Evolutionary conservation across 352 stramenopile genomes (phyloP), one percentile per base, ranked within the genome.

Genomic region (Phytophthora aleatoria): DNA sequence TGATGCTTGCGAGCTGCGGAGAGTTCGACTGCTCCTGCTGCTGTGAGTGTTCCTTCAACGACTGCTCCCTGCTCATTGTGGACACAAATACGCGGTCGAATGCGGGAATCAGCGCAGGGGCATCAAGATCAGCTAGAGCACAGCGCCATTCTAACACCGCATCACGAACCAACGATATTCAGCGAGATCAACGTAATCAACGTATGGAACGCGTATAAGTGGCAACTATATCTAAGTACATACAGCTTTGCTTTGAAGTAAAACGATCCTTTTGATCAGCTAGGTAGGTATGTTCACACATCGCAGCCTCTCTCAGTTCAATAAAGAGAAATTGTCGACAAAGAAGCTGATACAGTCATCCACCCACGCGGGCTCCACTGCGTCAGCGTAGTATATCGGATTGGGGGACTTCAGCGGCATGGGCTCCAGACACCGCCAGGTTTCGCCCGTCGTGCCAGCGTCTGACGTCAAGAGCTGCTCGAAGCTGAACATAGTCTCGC

Each of bases 281-380:
- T 41, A 4, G 35, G 3, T 12, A n/a, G 5, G 35, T 20, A 31
- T 16, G 13, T 53, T 15, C 35, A 16, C 49, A 42, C 45, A 39
- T 3, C 8, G 12, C 12, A 31, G 6, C n/a, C 10, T 48, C 30
- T 36, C 30, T 36, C 44, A 38, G 7, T 3, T 64, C 31, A 12
- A 58, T 12, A 30, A 57, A 2, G 51, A 62, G 36, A 79, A 82
- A 47, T 38, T 71, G 20, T 67, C 59, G 39, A 79, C 51, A 50
- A 82, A 70, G 48, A 71, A 74, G 24, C 61, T 63, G 16, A 75
- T 54, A 47, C 51, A 76, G 31, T 69, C 69, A 42, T 70, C 64
- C 7, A 65, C 12, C 64, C 69, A 76, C 39, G 36, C 24, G 13
- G 48, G 44, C 26, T 74, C 45, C 10, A 43, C 15, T 24, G n/a